These are phyloP conservation scores for Clavaria fumosa DNA, from an alignment of 768 basidiomycete genomes.

Conservation along the genomic window DNA sequence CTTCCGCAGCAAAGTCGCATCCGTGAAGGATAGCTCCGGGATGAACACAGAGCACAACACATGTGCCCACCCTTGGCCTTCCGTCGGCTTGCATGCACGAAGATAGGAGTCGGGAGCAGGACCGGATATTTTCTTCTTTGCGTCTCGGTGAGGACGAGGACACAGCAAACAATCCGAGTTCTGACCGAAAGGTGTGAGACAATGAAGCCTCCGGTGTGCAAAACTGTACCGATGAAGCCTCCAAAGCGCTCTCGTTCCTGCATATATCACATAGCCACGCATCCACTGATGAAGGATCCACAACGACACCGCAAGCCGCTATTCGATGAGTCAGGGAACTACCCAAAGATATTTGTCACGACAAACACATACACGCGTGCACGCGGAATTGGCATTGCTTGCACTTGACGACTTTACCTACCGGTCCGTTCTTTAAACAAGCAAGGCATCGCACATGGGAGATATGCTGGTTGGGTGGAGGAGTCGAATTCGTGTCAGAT, in stretches of 20 bases:
- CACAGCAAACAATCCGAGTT: slow-evolving; percentile 78
- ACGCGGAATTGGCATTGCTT: slow-evolving; percentile 62
- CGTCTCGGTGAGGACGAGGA: slow-evolving; percentile 40
- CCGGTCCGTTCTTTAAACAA: slow-evolving; percentile 60
- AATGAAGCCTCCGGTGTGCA: slow-evolving; percentile 2
- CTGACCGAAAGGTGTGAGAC: slow-evolving; percentile 23
- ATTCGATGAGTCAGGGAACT: slow-evolving; percentile 7
- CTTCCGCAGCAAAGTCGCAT: slow-evolving; percentile 53
- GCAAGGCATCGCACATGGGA: slow-evolving; percentile 60
- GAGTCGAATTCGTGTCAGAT: slow-evolving; percentile 41
- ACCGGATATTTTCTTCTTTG: slow-evolving; percentile 29
- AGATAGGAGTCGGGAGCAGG: slow-evolving; percentile 49
- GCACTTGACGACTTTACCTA: slow-evolving; percentile 70
- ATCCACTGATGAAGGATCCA: slow-evolving; percentile 47
- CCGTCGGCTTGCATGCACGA: slow-evolving; percentile 75
- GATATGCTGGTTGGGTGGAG: slow-evolving; percentile 40
- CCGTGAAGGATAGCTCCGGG: slow-evolving; percentile 71
- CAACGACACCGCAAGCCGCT: slow-evolving; percentile 57
- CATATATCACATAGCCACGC: slow-evolving; percentile 83
- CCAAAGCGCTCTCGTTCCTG: slow-evolving; percentile 64
- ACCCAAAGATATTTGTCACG: not conserved
- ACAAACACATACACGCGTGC: slow-evolving; percentile 49
- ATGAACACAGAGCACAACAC: slow-evolving; percentile 80
- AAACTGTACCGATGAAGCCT: slow-evolving; percentile 55
- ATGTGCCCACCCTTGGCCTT: slow-evolving; percentile 89